These are phyloP conservation scores for Parafenestella ontariensis DNA, from an alignment of 2,329 filamentous ascomycete genomes.

Conservation along the genomic window DNA sequence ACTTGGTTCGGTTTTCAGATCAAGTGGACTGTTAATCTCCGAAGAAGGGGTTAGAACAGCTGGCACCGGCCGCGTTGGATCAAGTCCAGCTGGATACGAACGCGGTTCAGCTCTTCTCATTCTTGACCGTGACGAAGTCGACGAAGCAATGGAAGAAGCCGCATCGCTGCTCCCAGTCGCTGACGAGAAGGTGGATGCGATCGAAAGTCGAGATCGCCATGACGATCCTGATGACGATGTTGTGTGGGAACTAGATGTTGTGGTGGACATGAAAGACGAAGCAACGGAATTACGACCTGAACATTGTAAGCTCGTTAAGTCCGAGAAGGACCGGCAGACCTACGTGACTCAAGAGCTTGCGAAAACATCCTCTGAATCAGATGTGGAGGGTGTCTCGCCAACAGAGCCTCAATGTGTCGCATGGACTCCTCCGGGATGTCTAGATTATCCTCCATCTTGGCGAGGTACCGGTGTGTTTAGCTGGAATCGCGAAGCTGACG, in stretches of 20 bases:
- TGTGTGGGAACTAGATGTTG: conserved; percentile 36
- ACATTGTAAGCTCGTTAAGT: conserved; percentile 24
- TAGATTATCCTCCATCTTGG: conserved; percentile 43
- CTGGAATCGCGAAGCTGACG: conserved; percentile 8
- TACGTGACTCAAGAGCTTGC: conserved; percentile 46
- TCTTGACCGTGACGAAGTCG: conserved; percentile 39
- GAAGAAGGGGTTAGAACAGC: conserved; percentile 39
- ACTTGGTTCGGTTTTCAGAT: conserved; percentile 36
- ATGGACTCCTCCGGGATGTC: conserved; percentile 48
- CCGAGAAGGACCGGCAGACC: conserved; percentile 11
- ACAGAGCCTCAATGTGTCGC: conserved; percentile 47
- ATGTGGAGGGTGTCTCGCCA: conserved; percentile 46
- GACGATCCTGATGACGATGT: conserved; percentile 41
- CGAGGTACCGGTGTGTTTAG: conserved; percentile 19
- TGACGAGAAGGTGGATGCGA: conserved; percentile 42
- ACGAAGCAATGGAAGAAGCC: conserved; percentile 39
- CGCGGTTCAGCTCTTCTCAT: conserved; percentile 41
- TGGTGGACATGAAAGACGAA: conserved; percentile 43
- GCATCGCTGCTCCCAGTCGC: conserved; percentile 39
- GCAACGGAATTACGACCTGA: conserved; percentile 44
- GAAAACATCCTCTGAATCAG: conserved; percentile 48
- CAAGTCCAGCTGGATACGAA: conserved; percentile 43
- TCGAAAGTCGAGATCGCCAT: conserved; percentile 43
- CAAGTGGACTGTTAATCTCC: conserved; percentile 41
- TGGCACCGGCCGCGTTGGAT: conserved; percentile 42